Base-by-base conservation (phyloP, 768 basidiomycete genomes). In the Termitomyces sp. region DNA sequence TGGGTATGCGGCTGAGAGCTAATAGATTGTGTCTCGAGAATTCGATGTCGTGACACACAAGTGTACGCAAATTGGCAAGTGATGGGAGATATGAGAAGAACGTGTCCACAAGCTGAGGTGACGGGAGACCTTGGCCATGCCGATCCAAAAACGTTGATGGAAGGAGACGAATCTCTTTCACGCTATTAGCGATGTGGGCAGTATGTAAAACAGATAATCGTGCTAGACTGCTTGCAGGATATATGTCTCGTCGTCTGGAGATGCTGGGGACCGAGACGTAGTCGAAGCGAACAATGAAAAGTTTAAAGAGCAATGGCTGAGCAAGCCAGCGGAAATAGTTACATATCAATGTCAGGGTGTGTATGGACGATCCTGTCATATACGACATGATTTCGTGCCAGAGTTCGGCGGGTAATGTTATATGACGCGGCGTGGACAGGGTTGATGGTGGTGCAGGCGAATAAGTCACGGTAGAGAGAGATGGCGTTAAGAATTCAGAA, bases 221-320 rank as follows among this genome's bases (percentile, higher is more conserved):
- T 32, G 12, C 56, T 23, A 44, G 52, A 44, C 42, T 47, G 19
- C 53, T 54, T 34, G 52, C 23, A 23, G 47, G 46, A 43, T 53
- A 39, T 0, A 35, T 10, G 35, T 61, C 63, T 25, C 58, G 56
- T 44, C 60, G 60, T 37, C 32, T 34, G n/a, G 16, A 16, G 21
- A 30, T 19, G 2, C 16, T 14, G 11, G 57, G 17, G 9, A 35
- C 37, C 25, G 52, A 11, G 35, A 23, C 41, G 43, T 57, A 45
- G 43, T 57, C 27, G 39, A 58, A 50, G 9, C 52, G 62, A 45
- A 64, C 47, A 51, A 54, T 21, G 43, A 63, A 61, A 19, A 52
- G n/a, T 17, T 64, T 63, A 58, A 64, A 64, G 30, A 64, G 56
- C 12, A 58, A 42, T 7, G 63, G 63, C 25, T 64, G 63, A 5